Conservation (phyloP, 352 stramenopile genomes). For the Elongisporangium anandrum region DNA sequence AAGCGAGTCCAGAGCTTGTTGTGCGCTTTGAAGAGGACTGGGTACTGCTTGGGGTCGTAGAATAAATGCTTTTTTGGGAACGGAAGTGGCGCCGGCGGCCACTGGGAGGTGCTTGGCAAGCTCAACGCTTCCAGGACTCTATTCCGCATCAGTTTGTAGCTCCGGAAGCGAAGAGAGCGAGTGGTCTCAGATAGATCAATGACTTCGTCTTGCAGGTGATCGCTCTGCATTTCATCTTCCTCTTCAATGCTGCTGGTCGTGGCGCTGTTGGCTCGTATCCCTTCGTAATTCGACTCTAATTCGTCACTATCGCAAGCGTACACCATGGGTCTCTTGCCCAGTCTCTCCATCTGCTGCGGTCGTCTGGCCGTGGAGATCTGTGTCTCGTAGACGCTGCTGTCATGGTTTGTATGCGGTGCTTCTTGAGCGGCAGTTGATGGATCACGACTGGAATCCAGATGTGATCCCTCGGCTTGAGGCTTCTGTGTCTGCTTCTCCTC, state of each 20-base stretch:
- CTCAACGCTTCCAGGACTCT: neutral
- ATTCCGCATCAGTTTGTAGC: neutral
- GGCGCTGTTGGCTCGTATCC: too few relatives aligned
- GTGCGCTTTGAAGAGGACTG: neutral
- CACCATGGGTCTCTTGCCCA: neutral
- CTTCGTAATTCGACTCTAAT: neutral
- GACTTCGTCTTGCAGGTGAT: neutral
- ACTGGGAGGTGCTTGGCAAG: neutral
- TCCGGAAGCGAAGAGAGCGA: neutral
- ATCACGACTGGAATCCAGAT: neutral
- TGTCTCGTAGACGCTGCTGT: neutral
- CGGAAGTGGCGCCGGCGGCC: neutral
- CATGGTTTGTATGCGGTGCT: neutral
- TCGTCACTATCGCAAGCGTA: neutral
- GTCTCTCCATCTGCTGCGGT: too few relatives aligned
- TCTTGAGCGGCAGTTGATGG: neutral
- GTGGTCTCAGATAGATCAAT: neutral
- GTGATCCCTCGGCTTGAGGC: neutral
- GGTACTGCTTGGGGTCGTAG: neutral
- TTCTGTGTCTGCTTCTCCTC: too few relatives aligned
- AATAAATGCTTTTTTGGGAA: neutral
- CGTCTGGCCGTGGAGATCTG: neutral
- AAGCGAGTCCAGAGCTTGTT: neutral
- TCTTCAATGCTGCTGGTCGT: neutral
- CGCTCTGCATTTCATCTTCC: neutral